phyloP scores from a whole-genome alignment of 768 basidiomycete genomes.

The Pleurotus salmoneostramineus region DNA sequence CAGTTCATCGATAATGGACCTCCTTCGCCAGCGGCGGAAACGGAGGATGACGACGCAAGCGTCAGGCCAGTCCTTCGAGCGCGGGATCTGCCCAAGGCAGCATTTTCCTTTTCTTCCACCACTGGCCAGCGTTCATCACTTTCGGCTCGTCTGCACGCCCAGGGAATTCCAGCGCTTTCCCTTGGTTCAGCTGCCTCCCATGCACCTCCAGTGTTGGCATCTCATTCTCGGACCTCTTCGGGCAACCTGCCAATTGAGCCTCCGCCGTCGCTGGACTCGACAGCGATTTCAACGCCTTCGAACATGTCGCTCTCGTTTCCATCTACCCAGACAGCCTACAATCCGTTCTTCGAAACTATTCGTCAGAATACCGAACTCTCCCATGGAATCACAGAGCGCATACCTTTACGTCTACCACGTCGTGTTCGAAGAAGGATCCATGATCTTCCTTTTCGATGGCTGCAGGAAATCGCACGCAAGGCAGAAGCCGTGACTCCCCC shows the following conservation, averaged over 20 bases:
- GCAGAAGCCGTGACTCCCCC: constrained; percentile 24
- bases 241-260: neutral
- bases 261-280: neutral
- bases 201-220: constrained; percentile 11
- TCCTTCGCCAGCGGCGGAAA: constrained; percentile 46
- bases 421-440: constrained; percentile 53
- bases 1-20: constrained; percentile 50
- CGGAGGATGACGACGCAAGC: constrained; percentile 38
- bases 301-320: neutral
- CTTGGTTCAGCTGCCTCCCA: constrained; percentile 12
- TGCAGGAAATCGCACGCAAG: constrained; percentile 64
- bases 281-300: neutral
- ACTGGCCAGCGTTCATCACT: constrained; percentile 19
- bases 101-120: constrained; percentile 56
- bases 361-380: constrained; percentile 84
- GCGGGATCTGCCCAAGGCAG: constrained; percentile 57
- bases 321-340: constrained; percentile 39
- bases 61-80: constrained; percentile 41
- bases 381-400: constrained; percentile 72
- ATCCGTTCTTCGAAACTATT: constrained; percentile 95
- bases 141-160: constrained; percentile 10
- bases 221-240: constrained; percentile 14
- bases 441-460: constrained; percentile 79
- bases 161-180: constrained; percentile 11
- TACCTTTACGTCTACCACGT: constrained; percentile 58